phyloP scores from a whole-genome alignment of 169 alveolate genomes.

The Eimeria maxima region DNA sequence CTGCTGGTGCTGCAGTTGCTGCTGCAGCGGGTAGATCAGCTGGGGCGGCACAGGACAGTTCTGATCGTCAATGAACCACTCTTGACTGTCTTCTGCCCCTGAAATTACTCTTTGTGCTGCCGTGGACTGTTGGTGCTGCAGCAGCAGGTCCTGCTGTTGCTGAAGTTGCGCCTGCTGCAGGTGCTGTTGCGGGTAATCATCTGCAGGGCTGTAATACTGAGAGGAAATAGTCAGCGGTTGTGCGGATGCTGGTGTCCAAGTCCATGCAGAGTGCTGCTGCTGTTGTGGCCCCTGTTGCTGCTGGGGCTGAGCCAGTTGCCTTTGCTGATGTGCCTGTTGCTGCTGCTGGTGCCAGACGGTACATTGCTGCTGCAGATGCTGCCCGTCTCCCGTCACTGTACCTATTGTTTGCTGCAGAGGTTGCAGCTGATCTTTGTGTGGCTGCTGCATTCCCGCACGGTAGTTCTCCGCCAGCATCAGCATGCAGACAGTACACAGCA shows the following conservation, averaged over 20 bases:
- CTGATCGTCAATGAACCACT: neutral
- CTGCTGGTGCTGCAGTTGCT: constrained; percentile 51
- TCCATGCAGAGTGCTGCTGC: constrained; percentile 27
- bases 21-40: neutral
- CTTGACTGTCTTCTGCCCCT: constrained; percentile 4
- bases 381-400: neutral
- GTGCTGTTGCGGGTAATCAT: neutral
- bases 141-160: constrained; percentile 4
- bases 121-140: neutral
- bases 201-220: neutral
- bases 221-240: neutral
- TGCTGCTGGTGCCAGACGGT: constrained; percentile 51
- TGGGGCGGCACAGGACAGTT: constrained; percentile 4
- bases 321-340: constrained; percentile 6
- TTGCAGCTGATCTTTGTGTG: constrained; percentile 3
- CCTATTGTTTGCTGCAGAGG: neutral
- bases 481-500: neutral
- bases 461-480: constrained; percentile 39
- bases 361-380: constrained; percentile 8
- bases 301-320: neutral
- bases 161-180: neutral
- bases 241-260: constrained; percentile 3
- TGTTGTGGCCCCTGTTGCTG: constrained; percentile 27
- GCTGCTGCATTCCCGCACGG: constrained; percentile 44
- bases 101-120: neutral